Evolutionary conservation across 2,329 filamentous ascomycete genomes (phyloP), one percentile per base, ranked within the genome.

Genomic region (Pseudofabraea citricarpa): DNA sequence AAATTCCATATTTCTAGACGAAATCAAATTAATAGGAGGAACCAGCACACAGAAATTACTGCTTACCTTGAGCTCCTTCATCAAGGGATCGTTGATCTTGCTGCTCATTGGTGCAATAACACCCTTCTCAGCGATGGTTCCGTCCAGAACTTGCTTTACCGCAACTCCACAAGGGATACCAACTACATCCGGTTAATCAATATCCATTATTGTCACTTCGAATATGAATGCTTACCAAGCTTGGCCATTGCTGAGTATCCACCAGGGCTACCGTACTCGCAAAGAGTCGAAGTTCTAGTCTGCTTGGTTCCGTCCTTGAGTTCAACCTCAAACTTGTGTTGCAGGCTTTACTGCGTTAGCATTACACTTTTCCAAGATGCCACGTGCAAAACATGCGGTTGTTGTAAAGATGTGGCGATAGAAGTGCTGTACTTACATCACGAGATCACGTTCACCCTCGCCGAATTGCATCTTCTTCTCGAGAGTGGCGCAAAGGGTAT

Each of bases 401-500:
- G n/a, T n/a, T n/a, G n/a, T n/a, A n/a, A n/a, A n/a, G n/a, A n/a
- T n/a, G n/a, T n/a, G n/a, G n/a, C n/a, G n/a, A n/a, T n/a, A n/a
- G n/a, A n/a, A n/a, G n/a, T n/a, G n/a, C n/a, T n/a, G n/a, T n/a
- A n/a, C n/a, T 23, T 89, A 75, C 69, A 86, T 79, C 52, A 93
- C 86, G 53, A 94, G 72, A 15, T 95, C 90, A 47, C 90, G 83
- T 79, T 95, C 89, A 48, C 77, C 84, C 56, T 85, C 73, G 60
- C 79, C 85, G 66, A 84, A 95, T 67, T 87, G 79, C 87, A 95
- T 94, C 81, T 94, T 95, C 74, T 87, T 71, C 74, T 95, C 89
- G 22, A 95, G 78, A 3, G 82, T 86, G 23, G 87, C 88, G 70
- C 90, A 95, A 29, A 95, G 80, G n/a, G 87, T 91, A 66, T 95